phyloP scores from a whole-genome alignment of 2,329 filamentous ascomycete genomes.

The Neofusicoccum cordaticola region DNA sequence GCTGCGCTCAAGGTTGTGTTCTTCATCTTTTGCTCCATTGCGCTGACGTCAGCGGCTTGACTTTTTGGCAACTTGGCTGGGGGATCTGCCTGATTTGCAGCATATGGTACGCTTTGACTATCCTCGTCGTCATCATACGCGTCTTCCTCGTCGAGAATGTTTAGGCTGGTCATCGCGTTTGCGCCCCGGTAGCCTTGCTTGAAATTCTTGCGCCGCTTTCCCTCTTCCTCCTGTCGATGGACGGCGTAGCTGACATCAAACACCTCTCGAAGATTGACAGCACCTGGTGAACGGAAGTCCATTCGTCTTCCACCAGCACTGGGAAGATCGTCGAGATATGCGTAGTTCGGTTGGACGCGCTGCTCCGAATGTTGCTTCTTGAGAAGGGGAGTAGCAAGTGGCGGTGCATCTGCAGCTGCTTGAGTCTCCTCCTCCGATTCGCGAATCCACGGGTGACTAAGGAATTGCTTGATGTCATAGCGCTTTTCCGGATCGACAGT shows the following conservation, averaged over 20 bases:
- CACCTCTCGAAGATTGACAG: slow-evolving; percentile 91
- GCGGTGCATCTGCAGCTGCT: slow-evolving; percentile 66
- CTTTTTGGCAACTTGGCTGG: slow-evolving; percentile 68
- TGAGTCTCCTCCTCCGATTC: slow-evolving; percentile 66
- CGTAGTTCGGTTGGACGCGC: slow-evolving; percentile 45
- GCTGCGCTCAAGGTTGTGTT: slow-evolving; percentile 73
- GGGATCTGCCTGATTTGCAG: slow-evolving; percentile 46
- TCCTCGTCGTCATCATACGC: slow-evolving; percentile 66
- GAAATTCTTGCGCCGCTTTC: slow-evolving; percentile 83
- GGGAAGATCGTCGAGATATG: slow-evolving; percentile 57
- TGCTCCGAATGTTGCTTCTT: slow-evolving; percentile 49
- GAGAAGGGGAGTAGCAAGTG: slow-evolving; percentile 65
- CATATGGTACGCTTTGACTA: slow-evolving; percentile 58
- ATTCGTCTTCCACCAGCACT: slow-evolving; percentile 59
- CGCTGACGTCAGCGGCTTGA: slow-evolving; percentile 61
- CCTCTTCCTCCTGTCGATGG: slow-evolving; percentile 92
- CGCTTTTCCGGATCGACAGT: slow-evolving; percentile 94
- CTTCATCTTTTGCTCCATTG: slow-evolving; percentile 83
- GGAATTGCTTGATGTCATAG: slow-evolving; percentile 88
- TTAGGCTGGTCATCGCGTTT: slow-evolving; percentile 64
- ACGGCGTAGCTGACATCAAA: slow-evolving; percentile 99
- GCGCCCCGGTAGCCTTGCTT: slow-evolving; percentile 65
- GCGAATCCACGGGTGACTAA: slow-evolving; percentile 91
- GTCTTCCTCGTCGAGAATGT: slow-evolving; percentile 62
- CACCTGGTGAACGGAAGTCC: slow-evolving; percentile 94